phyloP scores from a whole-genome alignment of 345 rosid species.

The Camelina neglecta region DNA sequence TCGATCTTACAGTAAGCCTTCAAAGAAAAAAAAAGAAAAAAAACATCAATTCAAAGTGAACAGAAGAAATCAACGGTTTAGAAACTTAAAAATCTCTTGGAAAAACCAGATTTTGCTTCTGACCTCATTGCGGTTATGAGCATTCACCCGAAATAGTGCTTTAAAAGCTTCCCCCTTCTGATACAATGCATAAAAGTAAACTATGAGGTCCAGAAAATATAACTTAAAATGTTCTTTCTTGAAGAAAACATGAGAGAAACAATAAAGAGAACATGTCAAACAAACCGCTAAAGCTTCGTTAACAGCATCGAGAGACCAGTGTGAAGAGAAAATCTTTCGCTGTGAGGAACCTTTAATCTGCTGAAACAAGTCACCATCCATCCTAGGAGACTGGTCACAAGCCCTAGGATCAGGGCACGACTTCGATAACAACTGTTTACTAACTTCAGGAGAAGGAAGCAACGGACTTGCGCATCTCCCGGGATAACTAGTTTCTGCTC shows the following conservation, averaged over 20 bases:
- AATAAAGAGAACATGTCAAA: slow-evolving; percentile 8
- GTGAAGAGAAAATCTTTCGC: slow-evolving; percentile 51
- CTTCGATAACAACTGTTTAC: slow-evolving; percentile 46
- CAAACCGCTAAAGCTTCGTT: slow-evolving; percentile 75
- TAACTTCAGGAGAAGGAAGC: slow-evolving; percentile 37
- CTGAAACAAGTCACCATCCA: slow-evolving; percentile 42
- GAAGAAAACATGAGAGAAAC: neutral
- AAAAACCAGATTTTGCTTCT: slow-evolving; percentile 35
- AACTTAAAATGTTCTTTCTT: neutral
- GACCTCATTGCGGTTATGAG: slow-evolving; percentile 84
- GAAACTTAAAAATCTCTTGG: neutral
- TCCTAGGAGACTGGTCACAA: slow-evolving; percentile 40
- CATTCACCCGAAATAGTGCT: slow-evolving; percentile 77
- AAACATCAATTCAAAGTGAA: neutral
- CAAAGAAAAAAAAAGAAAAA: slow-evolving; percentile 18
- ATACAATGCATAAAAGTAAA: slow-evolving; percentile 33
- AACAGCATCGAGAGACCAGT: slow-evolving; percentile 68
- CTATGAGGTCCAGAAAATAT: neutral
- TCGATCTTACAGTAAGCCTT: slow-evolving; percentile 97
- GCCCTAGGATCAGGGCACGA: slow-evolving; percentile 59
- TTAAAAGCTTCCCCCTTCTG: slow-evolving; percentile 83
- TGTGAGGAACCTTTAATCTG: slow-evolving; percentile 44
- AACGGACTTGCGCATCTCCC: slow-evolving; percentile 25
- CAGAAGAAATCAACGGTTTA: slow-evolving; percentile 18
- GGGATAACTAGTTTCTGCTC: slow-evolving; percentile 19